Evolutionary conservation across 192 early-diverging fungal species (phyloP).

Genomic region (Backusella sp.): DNA sequence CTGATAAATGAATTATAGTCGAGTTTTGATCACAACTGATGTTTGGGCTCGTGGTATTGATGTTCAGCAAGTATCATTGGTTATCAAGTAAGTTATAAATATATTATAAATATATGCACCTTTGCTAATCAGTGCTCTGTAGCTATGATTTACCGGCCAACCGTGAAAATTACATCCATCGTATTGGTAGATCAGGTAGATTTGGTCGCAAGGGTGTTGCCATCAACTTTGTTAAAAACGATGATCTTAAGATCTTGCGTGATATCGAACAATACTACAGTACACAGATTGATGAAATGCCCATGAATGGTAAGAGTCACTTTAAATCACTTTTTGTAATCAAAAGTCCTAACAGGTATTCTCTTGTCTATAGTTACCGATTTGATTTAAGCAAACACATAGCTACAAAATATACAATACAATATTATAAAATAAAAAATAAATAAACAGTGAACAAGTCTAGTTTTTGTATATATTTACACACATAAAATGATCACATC

Average conservation of each 20-base stretch:
- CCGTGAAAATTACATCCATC: constrained; percentile 98
- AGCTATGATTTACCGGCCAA: constrained; percentile 93
- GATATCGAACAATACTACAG: constrained; percentile 99
- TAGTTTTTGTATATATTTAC: neutral
- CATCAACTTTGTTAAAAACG: constrained; percentile 97
- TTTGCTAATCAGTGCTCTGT: neutral
- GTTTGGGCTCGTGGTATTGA: constrained; percentile 99
- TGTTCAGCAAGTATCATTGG: constrained; percentile 98
- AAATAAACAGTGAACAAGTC: neutral
- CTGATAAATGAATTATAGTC: constrained; percentile 46
- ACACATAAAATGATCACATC: neutral
- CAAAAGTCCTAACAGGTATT: neutral
- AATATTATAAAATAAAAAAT: neutral
- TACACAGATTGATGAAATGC: constrained; percentile 98
- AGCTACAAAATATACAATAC: neutral
- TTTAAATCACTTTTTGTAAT: neutral
- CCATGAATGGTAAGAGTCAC: constrained; percentile 57
- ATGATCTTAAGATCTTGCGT: constrained; percentile 88
- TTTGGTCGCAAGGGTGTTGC: constrained; percentile 99
- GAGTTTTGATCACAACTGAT: constrained; percentile 98
- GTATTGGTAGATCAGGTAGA: constrained; percentile 96
- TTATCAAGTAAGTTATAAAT: constrained; percentile 57
- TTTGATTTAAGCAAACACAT: constrained; percentile 6
- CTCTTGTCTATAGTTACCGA: constrained; percentile 1
- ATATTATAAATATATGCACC: neutral